These are phyloP conservation scores for Rhipidocladum racemiflorum DNA, from an alignment of 176 grass and related monocot species.

Conservation along the genomic window DNA sequence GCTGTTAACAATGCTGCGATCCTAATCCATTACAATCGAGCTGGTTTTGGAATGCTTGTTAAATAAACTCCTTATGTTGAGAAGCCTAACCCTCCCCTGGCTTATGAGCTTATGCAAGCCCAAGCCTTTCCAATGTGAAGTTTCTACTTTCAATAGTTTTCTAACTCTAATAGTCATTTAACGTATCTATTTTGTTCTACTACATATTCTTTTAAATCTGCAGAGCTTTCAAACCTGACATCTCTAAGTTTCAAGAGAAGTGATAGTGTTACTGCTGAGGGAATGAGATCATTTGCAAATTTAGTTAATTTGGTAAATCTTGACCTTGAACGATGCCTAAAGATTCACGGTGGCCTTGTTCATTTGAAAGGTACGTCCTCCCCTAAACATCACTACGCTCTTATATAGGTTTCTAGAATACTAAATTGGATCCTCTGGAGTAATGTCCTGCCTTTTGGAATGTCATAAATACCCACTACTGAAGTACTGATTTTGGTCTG, in stretches of 20 bases:
- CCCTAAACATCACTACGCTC: not conserved
- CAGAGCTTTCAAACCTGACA: constrained; percentile 73
- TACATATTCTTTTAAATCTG: constrained; percentile 26
- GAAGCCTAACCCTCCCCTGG: not conserved
- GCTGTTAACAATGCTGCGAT: not conserved
- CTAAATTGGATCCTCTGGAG: not conserved
- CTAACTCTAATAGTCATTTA: not conserved
- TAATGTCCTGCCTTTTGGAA: not conserved
- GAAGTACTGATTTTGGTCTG: not conserved
- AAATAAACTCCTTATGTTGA: constrained; percentile 3
- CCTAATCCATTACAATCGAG: not conserved
- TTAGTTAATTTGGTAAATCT: constrained; percentile 82
- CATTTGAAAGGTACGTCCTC: constrained; percentile 71
- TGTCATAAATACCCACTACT: not conserved
- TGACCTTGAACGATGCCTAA: constrained; percentile 79
- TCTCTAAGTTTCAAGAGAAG: constrained; percentile 87
- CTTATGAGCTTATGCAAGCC: constrained; percentile 4
- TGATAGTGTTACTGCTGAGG: constrained; percentile 62
- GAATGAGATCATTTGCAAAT: constrained; percentile 66
- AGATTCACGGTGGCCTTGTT: constrained; percentile 76
- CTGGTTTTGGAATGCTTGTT: constrained; percentile 8
- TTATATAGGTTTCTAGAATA: not conserved
- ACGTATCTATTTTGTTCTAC: not conserved
- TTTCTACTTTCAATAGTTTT: not conserved
- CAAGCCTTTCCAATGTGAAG: not conserved